Conservation (phyloP, 164 flowering plant genomes). For the Berberis thunbergii region DNA sequence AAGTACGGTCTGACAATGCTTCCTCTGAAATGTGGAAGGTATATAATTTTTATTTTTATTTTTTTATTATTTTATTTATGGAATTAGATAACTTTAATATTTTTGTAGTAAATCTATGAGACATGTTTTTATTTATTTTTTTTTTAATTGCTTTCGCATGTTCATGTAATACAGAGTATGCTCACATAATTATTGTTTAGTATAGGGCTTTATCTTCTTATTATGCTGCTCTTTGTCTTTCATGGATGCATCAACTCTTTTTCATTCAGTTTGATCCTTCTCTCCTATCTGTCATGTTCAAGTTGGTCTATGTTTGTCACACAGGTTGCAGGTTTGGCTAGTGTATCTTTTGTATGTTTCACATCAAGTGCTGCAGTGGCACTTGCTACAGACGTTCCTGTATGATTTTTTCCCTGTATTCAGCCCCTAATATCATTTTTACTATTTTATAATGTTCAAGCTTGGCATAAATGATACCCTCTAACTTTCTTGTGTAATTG, state of each 20-base stretch:
- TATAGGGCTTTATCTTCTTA: no score
- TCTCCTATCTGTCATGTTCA: background rate
- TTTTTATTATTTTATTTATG: background rate
- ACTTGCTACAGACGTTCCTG: conserved; percentile 65
- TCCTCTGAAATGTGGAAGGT: conserved; percentile 84
- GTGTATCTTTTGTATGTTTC: conserved; percentile 71
- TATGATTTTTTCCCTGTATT: conserved; percentile 22
- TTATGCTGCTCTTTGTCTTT: no score
- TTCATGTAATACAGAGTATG: no score
- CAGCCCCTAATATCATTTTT: background rate
- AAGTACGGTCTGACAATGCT: conserved; percentile 70
- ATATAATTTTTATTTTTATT: conserved; percentile 2
- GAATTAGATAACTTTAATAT: no score
- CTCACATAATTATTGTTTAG: no score
- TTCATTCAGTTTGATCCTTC: background rate
- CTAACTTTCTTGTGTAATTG: conserved; percentile 10
- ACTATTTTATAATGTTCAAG: background rate
- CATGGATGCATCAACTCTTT: background rate
- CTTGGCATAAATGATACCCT: background rate
- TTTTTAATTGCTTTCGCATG: no score
- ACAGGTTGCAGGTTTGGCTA: conserved; percentile 82
- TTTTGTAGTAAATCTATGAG: no score
- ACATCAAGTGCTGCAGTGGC: conserved; percentile 63
- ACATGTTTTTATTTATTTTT: no score
- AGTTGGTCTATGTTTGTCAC: conserved; percentile 1